phyloP scores from a whole-genome alignment of 495 filamentous ascomycete genomes.

The Pyrenopolyporus hunteri region DNA sequence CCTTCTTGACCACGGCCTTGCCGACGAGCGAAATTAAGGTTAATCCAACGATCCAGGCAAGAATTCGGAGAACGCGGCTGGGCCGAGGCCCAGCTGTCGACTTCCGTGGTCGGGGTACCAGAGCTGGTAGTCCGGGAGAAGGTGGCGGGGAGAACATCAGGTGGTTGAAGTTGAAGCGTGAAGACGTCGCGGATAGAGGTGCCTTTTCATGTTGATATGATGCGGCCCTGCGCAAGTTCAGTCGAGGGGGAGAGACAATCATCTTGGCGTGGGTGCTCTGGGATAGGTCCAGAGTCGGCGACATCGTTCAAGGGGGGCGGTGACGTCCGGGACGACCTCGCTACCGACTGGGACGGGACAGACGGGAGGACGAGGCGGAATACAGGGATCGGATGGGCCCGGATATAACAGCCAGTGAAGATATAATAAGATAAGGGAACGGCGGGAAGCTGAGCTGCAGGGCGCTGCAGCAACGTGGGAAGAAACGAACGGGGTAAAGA shows the following conservation, averaged over 20 bases:
- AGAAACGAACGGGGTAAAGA: slow-evolving; percentile 4
- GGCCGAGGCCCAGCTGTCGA: slow-evolving; percentile 49
- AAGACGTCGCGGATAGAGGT: slow-evolving; percentile 60
- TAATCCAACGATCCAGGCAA: slow-evolving; percentile 49
- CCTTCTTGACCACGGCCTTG: slow-evolving; percentile 38
- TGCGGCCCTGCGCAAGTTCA: slow-evolving; percentile 56
- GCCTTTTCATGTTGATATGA: slow-evolving; percentile 57
- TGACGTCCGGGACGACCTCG: slow-evolving; percentile 38
- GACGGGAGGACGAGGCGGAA: slow-evolving; percentile 19
- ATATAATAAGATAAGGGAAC: slow-evolving; percentile 25
- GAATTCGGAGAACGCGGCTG: slow-evolving; percentile 54
- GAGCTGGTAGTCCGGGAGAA: slow-evolving; percentile 67
- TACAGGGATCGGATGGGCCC: slow-evolving; percentile 8
- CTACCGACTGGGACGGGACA: slow-evolving; percentile 16
- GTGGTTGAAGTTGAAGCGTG: slow-evolving; percentile 65
- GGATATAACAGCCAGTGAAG: slow-evolving; percentile 12
- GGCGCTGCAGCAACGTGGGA: not conserved
- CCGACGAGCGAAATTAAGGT: slow-evolving; percentile 20
- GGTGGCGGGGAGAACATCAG: slow-evolving; percentile 66
- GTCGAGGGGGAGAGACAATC: slow-evolving; percentile 56
- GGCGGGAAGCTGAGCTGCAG: slow-evolving; percentile 1
- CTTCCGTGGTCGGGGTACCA: slow-evolving; percentile 66
- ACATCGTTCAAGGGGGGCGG: slow-evolving; percentile 42
- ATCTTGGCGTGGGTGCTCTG: slow-evolving; percentile 56
- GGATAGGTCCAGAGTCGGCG: slow-evolving; percentile 56